Evolutionary conservation across 2,329 filamentous ascomycete species (phyloP).

Genomic region (Trichoderma sp.): DNA sequence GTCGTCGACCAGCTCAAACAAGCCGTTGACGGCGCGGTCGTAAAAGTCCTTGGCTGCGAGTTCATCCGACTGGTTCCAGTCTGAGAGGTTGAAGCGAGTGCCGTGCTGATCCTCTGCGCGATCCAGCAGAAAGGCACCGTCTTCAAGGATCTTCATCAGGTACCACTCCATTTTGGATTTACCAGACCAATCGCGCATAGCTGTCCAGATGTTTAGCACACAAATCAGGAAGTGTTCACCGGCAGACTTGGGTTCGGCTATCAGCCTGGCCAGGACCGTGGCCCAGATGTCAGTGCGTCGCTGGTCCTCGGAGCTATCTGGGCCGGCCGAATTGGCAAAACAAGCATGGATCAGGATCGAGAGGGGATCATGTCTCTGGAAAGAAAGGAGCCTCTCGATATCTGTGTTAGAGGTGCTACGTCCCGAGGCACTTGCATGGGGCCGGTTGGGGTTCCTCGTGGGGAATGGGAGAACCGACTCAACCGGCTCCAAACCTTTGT

Average conservation of each 20-base stretch:
- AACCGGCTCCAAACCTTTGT: conserved; percentile 74
- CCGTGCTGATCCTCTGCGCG: conserved; percentile 76
- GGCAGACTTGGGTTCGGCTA: conserved; percentile 71
- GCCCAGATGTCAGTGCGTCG: conserved; percentile 85
- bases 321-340: conserved; percentile 81
- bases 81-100: conserved; percentile 67
- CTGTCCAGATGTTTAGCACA: conserved; percentile 83
- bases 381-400: conserved; percentile 80
- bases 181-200: conserved; percentile 85
- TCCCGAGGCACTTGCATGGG: conserved; percentile 46
- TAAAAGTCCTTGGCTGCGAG: conserved; percentile 87
- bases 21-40: conserved; percentile 70
- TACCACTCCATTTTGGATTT: conserved; percentile 89
- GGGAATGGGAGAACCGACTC: conserved; percentile 79
- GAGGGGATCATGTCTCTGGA: conserved; percentile 83
- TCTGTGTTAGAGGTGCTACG: conserved; percentile 53
- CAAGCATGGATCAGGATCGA: conserved; percentile 83
- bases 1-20: conserved; percentile 86
- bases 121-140: conserved; percentile 87
- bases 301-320: conserved; percentile 76
- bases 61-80: conserved; percentile 75
- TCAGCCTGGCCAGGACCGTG: conserved; percentile 77
- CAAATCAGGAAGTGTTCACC: conserved; percentile 79
- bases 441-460: conserved; percentile 48
- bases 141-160: conserved; percentile 89